These are phyloP conservation scores for Mycena latifolia DNA, from an alignment of 768 basidiomycete genomes.

Conservation along the genomic window DNA sequence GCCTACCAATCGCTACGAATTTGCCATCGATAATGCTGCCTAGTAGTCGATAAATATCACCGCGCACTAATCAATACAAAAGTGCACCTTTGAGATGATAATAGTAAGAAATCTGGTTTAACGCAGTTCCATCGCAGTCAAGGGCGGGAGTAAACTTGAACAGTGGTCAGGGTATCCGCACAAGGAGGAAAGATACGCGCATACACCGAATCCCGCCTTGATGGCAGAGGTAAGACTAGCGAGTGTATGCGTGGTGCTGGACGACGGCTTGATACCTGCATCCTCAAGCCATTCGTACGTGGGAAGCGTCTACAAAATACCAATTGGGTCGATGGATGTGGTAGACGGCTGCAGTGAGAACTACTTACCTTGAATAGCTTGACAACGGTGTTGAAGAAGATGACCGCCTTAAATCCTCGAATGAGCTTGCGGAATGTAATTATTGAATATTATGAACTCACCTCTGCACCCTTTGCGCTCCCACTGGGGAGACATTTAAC, in stretches of 20 bases:
- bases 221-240: constrained; percentile 67
- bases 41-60: constrained; percentile 73
- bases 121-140: constrained; percentile 49
- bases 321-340: constrained; percentile 40
- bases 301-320: constrained; percentile 63
- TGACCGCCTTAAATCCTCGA: constrained; percentile 63
- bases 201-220: constrained; percentile 64
- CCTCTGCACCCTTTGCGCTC: constrained; percentile 73
- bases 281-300: constrained; percentile 79
- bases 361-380: constrained; percentile 66
- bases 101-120: constrained; percentile 44
- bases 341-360: constrained; percentile 44
- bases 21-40: constrained; percentile 77
- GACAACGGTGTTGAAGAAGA: constrained; percentile 67
- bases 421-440: not conserved
- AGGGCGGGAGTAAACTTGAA: constrained; percentile 50
- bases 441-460: constrained; percentile 36
- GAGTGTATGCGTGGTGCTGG: constrained; percentile 67
- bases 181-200: not conserved
- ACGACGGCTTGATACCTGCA: constrained; percentile 82
- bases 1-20: constrained; percentile 70
- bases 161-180: constrained; percentile 19
- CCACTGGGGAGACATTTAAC: constrained; percentile 69
- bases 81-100: constrained; percentile 22
- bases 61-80: constrained; percentile 46